A percentile compares a stretch with the other conserved stretches of the same genome.
Evolutionary conservation across 176 grass and related monocot genomes (phyloP).

Genomic region (Aegilops speltoides): DNA sequence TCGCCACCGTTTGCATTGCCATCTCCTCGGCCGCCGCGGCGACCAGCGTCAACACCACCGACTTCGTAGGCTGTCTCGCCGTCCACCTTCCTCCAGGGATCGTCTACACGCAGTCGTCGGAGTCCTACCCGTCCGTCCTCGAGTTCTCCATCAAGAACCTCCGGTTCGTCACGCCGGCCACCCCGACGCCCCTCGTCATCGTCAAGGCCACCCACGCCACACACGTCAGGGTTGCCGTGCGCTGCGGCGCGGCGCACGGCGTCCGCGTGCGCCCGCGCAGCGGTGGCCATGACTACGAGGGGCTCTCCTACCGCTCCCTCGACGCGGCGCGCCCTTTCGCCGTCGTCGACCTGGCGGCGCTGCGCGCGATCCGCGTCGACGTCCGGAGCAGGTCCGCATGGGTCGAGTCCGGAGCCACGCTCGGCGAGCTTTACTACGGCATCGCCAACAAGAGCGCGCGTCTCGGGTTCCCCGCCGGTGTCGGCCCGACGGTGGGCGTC

Average conservation of each 20-base stretch:
- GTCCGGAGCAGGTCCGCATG: slow-evolving; percentile 22
- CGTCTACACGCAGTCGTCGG: slow-evolving; percentile 22
- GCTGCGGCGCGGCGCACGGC: slow-evolving; percentile 39
- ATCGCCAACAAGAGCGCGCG: slow-evolving; percentile 34
- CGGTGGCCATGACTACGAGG: slow-evolving; percentile 80
- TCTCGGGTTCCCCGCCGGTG: slow-evolving; percentile 45
- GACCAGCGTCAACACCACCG: background rate
- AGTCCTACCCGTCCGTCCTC: slow-evolving; percentile 43
- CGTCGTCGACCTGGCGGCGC: slow-evolving; percentile 39
- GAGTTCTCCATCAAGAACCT: slow-evolving; percentile 63
- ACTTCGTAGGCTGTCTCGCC: slow-evolving; percentile 53
- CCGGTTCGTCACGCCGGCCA: slow-evolving; percentile 48
- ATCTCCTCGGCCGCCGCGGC: background rate
- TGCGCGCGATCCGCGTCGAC: slow-evolving; percentile 41
- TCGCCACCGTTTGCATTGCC: background rate
- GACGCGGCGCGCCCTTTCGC: slow-evolving; percentile 20
- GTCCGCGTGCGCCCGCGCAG: slow-evolving; percentile 49
- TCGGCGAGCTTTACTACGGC: slow-evolving; percentile 66
- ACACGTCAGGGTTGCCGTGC: slow-evolving; percentile 54
- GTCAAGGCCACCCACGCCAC: slow-evolving; percentile 26
- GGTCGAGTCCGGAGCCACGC: slow-evolving; percentile 61
- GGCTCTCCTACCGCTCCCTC: slow-evolving; percentile 57
- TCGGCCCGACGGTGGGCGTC: slow-evolving; percentile 54
- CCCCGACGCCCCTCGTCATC: slow-evolving; percentile 49
- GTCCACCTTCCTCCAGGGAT: background rate